Conservation (phyloP, 1,284 basidiomycete genomes). For the Ustilago trichophora region DNA sequence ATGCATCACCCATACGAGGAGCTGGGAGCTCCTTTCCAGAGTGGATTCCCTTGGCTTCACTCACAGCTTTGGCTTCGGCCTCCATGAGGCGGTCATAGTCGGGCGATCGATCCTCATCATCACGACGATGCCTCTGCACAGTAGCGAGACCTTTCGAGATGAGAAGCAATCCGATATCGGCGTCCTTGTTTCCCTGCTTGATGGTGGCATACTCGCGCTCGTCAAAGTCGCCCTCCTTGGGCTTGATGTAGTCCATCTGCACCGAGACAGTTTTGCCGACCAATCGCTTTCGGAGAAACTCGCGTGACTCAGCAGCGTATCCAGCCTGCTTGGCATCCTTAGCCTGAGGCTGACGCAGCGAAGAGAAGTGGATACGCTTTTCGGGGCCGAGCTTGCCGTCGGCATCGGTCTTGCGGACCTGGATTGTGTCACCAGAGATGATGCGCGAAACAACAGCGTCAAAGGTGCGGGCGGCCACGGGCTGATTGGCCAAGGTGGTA, state of each 20-base stretch:
- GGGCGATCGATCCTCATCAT: conserved; percentile 85
- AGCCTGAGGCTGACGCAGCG: conserved; percentile 74
- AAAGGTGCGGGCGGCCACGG: conserved; percentile 48
- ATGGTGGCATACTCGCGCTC: conserved; percentile 61
- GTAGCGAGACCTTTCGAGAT: conserved; percentile 91
- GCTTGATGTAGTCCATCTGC: conserved; percentile 63
- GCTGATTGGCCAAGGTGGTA: conserved; percentile 33
- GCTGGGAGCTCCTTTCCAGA: conserved; percentile 83
- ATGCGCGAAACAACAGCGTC: conserved; percentile 86
- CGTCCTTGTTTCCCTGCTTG: conserved; percentile 51
- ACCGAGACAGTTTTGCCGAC: conserved; percentile 58
- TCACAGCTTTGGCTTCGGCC: conserved; percentile 82
- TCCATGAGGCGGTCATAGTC: conserved; percentile 95
- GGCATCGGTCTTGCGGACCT: conserved; percentile 62
- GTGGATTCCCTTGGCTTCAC: conserved; percentile 86
- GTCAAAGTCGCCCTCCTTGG: conserved; percentile 56
- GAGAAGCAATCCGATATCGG: conserved; percentile 87
- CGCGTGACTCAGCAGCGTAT: conserved; percentile 89
- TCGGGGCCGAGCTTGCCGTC: conserved; percentile 73
- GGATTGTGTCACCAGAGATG: conserved; percentile 90
- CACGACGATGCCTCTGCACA: conserved; percentile 87
- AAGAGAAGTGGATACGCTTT: conserved; percentile 85
- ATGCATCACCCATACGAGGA: conserved; percentile 83
- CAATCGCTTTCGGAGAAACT: conserved; percentile 67
- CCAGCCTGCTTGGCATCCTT: conserved; percentile 87